Percentiles rank a stretch among this genome's conserved stretches.
Conservation (phyloP, 1,139 yeast species). For the Wickerhamomyces sp. region DNA sequence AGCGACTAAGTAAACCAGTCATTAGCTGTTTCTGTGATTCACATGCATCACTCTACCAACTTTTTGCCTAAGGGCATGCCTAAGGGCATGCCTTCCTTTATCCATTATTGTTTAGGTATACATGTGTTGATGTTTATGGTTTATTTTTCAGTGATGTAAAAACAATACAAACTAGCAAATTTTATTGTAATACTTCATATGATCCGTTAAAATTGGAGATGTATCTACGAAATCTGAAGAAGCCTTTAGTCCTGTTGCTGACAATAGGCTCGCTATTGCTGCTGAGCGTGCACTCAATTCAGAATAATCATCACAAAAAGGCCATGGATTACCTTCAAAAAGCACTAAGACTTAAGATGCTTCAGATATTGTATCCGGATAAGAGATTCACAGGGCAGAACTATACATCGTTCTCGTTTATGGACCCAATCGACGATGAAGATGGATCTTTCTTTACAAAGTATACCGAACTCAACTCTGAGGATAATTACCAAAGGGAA, state of each 20-base stretch:
- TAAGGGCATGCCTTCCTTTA: no score
- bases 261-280: conserved; percentile 1
- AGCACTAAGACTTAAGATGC: conserved; percentile 15
- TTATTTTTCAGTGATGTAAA: no score
- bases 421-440: conserved; percentile 13
- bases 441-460: conserved; percentile 1
- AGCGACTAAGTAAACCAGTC: no score
- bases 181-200: no score
- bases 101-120: no score
- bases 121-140: no score
- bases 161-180: no score
- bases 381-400: conserved; percentile 18
- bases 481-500: conserved; percentile 21
- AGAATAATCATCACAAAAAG: conserved; percentile 17
- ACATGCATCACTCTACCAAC: no score
- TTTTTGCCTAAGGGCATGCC: no score
- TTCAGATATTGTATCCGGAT: conserved; percentile 22
- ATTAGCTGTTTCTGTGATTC: no score
- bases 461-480: conserved; percentile 5
- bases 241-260: background rate
- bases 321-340: conserved; percentile 18
- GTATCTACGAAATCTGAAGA: conserved; percentile 1
- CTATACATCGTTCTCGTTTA: conserved; percentile 13
- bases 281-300: conserved; percentile 8
- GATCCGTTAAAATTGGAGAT: no score